Evolutionary conservation across 441 rosid genomes (phyloP).

Genomic region (Eutrema salsugineum): DNA sequence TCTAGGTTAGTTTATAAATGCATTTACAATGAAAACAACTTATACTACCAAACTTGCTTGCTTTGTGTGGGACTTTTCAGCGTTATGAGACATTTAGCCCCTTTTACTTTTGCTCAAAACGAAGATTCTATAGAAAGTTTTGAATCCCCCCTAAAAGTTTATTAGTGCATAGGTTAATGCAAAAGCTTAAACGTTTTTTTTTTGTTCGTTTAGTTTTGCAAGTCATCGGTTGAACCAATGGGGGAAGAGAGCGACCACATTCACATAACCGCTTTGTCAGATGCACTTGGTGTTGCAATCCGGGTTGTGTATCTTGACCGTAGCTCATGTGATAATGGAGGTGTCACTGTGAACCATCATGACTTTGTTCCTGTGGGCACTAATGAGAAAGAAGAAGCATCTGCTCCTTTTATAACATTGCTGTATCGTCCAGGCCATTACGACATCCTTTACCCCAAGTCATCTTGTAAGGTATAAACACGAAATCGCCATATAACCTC

Average conservation of each 20-base stretch:
- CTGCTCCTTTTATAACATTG: conserved; percentile 71
- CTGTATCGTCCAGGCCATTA: conserved; percentile 98
- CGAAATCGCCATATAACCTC: not conserved
- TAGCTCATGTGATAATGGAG: conserved; percentile 76
- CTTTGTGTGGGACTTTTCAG: not conserved
- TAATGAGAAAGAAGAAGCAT: conserved; percentile 29
- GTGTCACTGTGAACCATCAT: conserved; percentile 85
- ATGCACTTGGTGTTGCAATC: conserved; percentile 88
- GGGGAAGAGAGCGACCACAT: conserved; percentile 99
- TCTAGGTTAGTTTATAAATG: not conserved
- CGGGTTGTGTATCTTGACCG: conserved; percentile 93
- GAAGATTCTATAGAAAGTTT: not conserved
- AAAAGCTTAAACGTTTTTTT: conserved; percentile 20
- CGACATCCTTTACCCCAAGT: conserved; percentile 89
- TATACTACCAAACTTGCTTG: not conserved
- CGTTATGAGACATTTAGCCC: not conserved
- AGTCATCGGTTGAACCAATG: conserved; percentile 98
- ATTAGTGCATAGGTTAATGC: not conserved
- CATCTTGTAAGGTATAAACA: conserved; percentile 30
- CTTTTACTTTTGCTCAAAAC: not conserved
- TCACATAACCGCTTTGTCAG: conserved; percentile 86
- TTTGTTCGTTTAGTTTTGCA: conserved; percentile 90
- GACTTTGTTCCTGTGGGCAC: conserved; percentile 69
- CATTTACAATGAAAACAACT: not conserved
- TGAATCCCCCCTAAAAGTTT: not conserved